Conservation (phyloP, 768 basidiomycete species). For the Exsudoporus frostii region DNA sequence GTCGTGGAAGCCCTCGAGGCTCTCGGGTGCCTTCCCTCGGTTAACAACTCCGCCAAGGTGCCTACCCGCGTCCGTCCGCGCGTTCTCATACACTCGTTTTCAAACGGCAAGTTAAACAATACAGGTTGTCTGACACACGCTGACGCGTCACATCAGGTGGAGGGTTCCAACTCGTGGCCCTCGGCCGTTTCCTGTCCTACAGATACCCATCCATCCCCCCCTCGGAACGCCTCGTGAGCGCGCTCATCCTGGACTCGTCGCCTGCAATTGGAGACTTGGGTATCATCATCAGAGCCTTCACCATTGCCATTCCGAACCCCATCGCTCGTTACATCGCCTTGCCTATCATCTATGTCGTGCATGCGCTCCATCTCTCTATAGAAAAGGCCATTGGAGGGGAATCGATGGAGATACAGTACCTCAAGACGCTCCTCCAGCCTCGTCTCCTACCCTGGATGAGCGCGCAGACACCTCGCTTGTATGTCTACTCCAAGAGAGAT, state of each 20-base stretch:
- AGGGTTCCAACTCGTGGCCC: conserved; percentile 14
- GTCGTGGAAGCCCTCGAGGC: conserved; percentile 21
- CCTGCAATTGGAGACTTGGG: conserved; percentile 13
- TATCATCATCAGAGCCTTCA: conserved; percentile 20
- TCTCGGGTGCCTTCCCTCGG: conserved; percentile 20
- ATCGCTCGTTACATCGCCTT: conserved; percentile 11
- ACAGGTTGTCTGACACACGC: not conserved
- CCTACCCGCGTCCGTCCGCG: conserved; percentile 14
- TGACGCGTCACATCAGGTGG: conserved; percentile 17
- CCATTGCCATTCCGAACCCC: conserved; percentile 21
- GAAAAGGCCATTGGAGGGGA: conserved; percentile 17
- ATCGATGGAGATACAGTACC: not conserved
- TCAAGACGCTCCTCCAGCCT: conserved; percentile 19
- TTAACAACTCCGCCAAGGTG: not conserved
- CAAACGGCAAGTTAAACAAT: conserved; percentile 20
- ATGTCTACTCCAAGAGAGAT: conserved; percentile 35
- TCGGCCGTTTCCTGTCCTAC: conserved; percentile 16
- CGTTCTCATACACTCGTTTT: conserved; percentile 28
- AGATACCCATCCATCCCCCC: conserved; percentile 13
- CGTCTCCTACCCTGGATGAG: conserved; percentile 32
- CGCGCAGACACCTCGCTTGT: conserved; percentile 32
- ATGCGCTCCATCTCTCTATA: conserved; percentile 10
- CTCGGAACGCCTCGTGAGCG: conserved; percentile 6
- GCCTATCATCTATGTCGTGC: conserved; percentile 10
- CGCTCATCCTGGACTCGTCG: conserved; percentile 23